Conservation (phyloP, 1,284 basidiomycete species). For the Trichosporon coremiiforme region DNA sequence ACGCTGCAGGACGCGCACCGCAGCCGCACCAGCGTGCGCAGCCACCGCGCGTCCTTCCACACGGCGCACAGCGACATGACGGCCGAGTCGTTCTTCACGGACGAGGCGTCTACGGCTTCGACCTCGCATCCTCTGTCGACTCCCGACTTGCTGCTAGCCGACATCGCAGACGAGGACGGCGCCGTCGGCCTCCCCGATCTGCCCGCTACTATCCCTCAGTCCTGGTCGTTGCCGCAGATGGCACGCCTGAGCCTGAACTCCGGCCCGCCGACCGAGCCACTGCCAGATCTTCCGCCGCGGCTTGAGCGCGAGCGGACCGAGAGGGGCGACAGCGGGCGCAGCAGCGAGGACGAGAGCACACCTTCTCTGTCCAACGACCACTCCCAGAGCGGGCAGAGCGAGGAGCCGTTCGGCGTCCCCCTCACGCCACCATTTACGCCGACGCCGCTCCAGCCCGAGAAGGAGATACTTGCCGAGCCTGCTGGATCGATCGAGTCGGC, state of each 20-base stretch:
- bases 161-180: not conserved
- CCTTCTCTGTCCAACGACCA: conserved; percentile 11
- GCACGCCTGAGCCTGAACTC: not conserved
- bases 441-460: not conserved
- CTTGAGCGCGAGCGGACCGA: not conserved
- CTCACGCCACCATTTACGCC: conserved; percentile 3
- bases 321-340: not conserved
- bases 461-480: not conserved
- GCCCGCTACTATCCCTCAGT: not conserved
- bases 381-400: not conserved
- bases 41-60: not conserved
- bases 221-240: not conserved
- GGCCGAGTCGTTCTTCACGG: conserved; percentile 6
- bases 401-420: not conserved
- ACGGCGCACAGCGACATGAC: not conserved
- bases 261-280: not conserved
- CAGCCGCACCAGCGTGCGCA: not conserved
- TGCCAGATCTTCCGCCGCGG: not conserved
- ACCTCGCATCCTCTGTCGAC: not conserved
- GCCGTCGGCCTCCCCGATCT: not conserved
- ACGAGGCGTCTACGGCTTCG: not conserved
- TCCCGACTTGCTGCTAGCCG: not conserved
- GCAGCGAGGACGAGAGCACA: conserved; percentile 5
- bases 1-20: not conserved
- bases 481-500: not conserved